Base-by-base conservation (phyloP, 306 rosid genomes). In the Pyrus bretschneideri region DNA sequence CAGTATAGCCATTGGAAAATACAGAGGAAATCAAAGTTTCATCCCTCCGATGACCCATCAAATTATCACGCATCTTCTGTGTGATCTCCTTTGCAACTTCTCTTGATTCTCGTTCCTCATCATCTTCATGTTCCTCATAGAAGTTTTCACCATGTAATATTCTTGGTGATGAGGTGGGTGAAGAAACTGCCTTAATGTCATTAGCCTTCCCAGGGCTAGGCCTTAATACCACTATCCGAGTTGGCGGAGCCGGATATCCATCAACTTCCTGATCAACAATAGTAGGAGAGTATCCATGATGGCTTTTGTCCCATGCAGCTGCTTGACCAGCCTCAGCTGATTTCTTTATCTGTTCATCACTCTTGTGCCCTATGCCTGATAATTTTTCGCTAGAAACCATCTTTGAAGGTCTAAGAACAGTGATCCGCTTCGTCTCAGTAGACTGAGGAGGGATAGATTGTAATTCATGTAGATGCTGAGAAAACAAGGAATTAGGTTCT, bases 401-500 rank as follows among this genome's bases (percentile, higher is more conserved):
- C 88, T 92, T 95, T 67, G 89, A 82, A 79, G 99, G 99, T 80
- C 86, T 89, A 71, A 96, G 88, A 74, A 96, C 92, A 73, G 97
- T 92, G 74, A 92, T 91, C n/a, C 76, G 85, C 80, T 86, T 87
- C 6, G 90, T 84, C 81, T 89, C 93, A n/a, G 78, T 77, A 19
- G 86, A 82, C 19, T 17, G 69, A 33, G 89, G 78, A 76, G 85
- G 81, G 74, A 75, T 76, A 21, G 93, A 88, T 42, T 80, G 88
- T 31, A 85, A 49, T 38, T 91, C 93, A 86, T 79, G 81, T 11
- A 83, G 79, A 76, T 83, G 82, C 76, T 83, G 90, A 74, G 96
- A 89, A 82, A 79, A 65, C 25, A 82, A 67, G 60, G 86, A 79
- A 76, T 83, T 85, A 45, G 89, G 85, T 74, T 88, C 89, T 78